A percentile compares a stretch with the other conserved stretches of the same genome.
Evolutionary conservation across 495 filamentous ascomycete genomes (phyloP).

Genomic region (Aspergillus nidulans): DNA sequence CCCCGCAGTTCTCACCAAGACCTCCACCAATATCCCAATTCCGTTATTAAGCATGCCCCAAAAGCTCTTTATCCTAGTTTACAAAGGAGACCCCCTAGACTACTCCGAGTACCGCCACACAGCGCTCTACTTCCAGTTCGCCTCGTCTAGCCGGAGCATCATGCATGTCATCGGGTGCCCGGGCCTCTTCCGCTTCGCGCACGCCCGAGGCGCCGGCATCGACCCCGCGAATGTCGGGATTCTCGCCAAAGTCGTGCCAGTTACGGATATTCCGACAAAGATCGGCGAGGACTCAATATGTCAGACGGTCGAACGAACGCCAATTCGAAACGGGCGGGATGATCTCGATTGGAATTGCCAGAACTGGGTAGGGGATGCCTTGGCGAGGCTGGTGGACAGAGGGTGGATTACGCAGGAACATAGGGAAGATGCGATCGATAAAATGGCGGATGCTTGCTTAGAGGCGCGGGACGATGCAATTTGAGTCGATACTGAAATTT

Average conservation of each 20-base stretch:
- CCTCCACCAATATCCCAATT: neutral
- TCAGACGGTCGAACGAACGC: constrained; percentile 16
- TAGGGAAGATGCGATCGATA: constrained; percentile 18
- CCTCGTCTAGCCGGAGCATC: constrained; percentile 10
- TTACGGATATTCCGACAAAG: constrained; percentile 14
- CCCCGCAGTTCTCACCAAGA: neutral
- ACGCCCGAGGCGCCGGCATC: constrained; percentile 26
- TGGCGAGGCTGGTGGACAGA: constrained; percentile 20
- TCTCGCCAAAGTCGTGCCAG: constrained; percentile 35
- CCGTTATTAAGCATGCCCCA: constrained; percentile 13
- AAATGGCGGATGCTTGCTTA: constrained; percentile 29
- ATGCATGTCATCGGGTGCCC: constrained; percentile 27
- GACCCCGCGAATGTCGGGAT: constrained; percentile 51
- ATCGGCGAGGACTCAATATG: constrained; percentile 20
- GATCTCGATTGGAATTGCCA: constrained; percentile 34
- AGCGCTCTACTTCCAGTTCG: constrained; percentile 25
- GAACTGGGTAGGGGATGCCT: constrained; percentile 32
- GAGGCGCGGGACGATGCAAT: constrained; percentile 15
- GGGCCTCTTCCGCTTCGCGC: constrained; percentile 26
- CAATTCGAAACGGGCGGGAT: constrained; percentile 21
- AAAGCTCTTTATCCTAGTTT: constrained; percentile 25
- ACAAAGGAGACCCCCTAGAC: constrained; percentile 28
- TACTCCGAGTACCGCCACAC: constrained; percentile 32
- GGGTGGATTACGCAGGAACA: constrained; percentile 20
- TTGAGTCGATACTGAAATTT: too few species aligned